A percentile compares a stretch with the other conserved stretches of the same genome.
Evolutionary conservation across 176 grass and related monocot species (phyloP).

Genomic region (Poa annua): DNA sequence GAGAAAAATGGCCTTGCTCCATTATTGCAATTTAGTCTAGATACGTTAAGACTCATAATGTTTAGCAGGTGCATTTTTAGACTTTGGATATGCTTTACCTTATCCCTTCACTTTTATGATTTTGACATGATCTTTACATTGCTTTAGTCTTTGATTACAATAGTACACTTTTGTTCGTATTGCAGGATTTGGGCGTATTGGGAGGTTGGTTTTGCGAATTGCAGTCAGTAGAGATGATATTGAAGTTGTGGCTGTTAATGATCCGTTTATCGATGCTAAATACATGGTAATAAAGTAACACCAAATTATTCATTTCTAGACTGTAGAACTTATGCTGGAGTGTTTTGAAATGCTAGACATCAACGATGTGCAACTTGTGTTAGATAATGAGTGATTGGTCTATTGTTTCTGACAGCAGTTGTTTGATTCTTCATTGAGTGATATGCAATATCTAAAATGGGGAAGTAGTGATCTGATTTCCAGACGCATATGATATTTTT

Average conservation of each 20-base stretch:
- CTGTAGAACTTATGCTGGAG: not conserved
- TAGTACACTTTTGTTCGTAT: not conserved
- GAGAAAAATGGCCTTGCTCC: not conserved
- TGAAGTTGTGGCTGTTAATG: constrained; percentile 98
- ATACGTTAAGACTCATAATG: not conserved
- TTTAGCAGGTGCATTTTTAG: not conserved
- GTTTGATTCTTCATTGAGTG: not conserved
- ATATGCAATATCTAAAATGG: not conserved
- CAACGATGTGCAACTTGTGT: not conserved
- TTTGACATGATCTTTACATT: not conserved
- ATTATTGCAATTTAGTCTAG: not conserved
- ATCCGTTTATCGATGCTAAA: constrained; percentile 96
- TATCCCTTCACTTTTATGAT: constrained; percentile 4
- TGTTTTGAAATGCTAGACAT: not conserved
- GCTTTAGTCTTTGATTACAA: not conserved
- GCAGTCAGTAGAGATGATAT: constrained; percentile 87
- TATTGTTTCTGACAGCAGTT: not conserved
- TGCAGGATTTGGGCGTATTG: constrained; percentile 93
- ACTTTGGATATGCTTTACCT: not conserved
- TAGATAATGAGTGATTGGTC: not conserved
- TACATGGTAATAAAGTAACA: constrained; percentile 75
- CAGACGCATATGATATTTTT: not conserved
- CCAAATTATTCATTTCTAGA: not conserved
- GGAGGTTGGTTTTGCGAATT: constrained; percentile 87
- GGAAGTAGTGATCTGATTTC: not conserved